Evolutionary conservation across 495 filamentous ascomycete genomes (phyloP).

Genomic region (Penicillium longicatenatum): DNA sequence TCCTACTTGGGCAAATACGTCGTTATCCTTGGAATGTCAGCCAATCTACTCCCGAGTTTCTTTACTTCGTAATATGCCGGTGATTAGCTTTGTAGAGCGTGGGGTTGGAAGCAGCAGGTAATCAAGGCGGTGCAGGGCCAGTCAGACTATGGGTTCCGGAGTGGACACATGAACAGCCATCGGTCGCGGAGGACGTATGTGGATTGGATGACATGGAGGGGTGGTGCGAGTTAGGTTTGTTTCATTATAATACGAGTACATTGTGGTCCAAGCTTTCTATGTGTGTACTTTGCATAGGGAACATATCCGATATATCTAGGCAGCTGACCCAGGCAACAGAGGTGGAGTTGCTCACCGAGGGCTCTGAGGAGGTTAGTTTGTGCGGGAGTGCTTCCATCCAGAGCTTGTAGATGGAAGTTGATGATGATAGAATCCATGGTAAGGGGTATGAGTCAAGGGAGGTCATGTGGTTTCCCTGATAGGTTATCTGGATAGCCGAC

Average conservation of each 20-base stretch:
- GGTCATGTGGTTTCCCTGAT: not conserved
- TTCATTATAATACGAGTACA: constrained; percentile 70
- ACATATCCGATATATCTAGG: constrained; percentile 1
- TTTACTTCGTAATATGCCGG: too few species aligned
- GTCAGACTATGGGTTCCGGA: constrained; percentile 60
- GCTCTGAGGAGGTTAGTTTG: constrained; percentile 32
- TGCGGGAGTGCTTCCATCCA: constrained; percentile 48
- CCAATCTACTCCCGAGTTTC: too few species aligned
- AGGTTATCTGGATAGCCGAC: not conserved
- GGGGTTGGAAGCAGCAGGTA: constrained; percentile 56
- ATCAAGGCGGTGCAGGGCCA: constrained; percentile 63
- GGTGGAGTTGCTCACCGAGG: constrained; percentile 46
- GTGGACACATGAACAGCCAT: constrained; percentile 69
- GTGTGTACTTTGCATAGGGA: not conserved
- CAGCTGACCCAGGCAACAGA: constrained; percentile 39
- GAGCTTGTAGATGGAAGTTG: constrained; percentile 1
- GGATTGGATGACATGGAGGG: constrained; percentile 53
- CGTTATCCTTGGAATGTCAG: too few species aligned
- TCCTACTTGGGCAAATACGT: too few species aligned
- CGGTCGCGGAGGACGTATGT: constrained; percentile 62
- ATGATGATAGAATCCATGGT: not conserved
- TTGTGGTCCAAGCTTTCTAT: too few species aligned
- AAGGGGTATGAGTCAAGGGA: not conserved
- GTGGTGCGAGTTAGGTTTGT: constrained; percentile 69
- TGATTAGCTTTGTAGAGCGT: constrained; percentile 64